Evolutionary conservation across 2,329 filamentous ascomycete species (phyloP).

Genomic region (Xylariales sp.): DNA sequence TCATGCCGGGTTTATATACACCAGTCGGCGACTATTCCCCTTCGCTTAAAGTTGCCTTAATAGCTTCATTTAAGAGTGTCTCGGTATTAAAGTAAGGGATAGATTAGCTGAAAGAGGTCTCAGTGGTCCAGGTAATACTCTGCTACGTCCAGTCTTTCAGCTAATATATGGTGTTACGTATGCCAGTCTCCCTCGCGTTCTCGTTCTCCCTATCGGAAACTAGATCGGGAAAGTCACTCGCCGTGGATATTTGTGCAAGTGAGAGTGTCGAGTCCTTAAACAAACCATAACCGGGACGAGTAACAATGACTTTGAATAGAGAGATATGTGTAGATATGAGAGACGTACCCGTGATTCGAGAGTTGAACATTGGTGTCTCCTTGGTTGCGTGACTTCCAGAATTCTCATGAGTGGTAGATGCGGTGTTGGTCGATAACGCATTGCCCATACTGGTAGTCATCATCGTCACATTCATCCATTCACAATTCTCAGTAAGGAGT

Average conservation of each 20-base stretch:
- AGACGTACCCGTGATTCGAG: constrained; percentile 1
- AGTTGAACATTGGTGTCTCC: neutral
- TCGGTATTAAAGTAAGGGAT: too few species aligned
- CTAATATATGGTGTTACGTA: too few species aligned
- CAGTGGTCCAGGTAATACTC: too few species aligned
- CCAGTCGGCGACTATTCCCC: too few species aligned
- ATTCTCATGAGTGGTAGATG: neutral
- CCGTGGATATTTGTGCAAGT: constrained; percentile 23
- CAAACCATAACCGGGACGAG: constrained; percentile 33
- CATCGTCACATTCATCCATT: neutral
- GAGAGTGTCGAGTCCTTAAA: constrained; percentile 37
- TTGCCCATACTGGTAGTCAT: neutral
- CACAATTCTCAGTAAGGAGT: too few species aligned
- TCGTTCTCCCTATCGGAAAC: constrained; percentile 35
- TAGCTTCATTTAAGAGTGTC: too few species aligned
- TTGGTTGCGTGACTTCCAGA: constrained; percentile 20
- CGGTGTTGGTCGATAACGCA: neutral
- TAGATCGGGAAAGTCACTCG: constrained; percentile 37
- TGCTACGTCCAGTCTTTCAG: too few species aligned
- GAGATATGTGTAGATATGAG: neutral
- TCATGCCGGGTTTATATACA: too few species aligned
- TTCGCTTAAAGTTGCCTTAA: too few species aligned
- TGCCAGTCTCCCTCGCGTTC: too few species aligned
- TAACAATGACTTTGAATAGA: constrained; percentile 1
- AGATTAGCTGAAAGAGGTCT: too few species aligned